phyloP scores from a whole-genome alignment of 2,329 filamentous ascomycete genomes.

The Colletotrichum scovillei region DNA sequence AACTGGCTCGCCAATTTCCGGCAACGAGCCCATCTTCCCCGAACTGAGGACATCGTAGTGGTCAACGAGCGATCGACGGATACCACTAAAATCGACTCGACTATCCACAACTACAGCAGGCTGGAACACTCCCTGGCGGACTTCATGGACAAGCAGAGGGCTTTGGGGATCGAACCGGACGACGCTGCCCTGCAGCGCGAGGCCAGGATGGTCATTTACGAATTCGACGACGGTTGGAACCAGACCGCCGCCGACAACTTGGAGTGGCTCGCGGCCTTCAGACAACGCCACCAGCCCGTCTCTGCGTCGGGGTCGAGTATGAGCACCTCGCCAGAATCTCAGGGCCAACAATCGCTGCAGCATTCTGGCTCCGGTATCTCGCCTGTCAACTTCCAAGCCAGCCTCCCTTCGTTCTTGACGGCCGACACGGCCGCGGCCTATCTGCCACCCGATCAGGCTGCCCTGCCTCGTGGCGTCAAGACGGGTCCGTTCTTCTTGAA shows the following conservation, averaged over 20 bases:
- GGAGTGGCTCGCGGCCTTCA: conserved; percentile 65
- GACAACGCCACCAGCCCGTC: conserved; percentile 51
- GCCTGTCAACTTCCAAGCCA: not conserved
- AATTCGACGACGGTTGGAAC: conserved; percentile 72
- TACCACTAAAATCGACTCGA: conserved; percentile 67
- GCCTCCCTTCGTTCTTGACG: not conserved
- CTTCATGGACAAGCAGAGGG: conserved; percentile 58
- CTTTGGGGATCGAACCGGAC: conserved; percentile 58
- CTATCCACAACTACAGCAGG: conserved; percentile 67
- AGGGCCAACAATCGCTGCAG: not conserved
- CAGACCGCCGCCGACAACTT: conserved; percentile 70
- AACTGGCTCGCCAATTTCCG: conserved; percentile 68
- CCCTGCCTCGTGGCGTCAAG: not conserved
- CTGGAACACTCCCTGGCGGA: conserved; percentile 67
- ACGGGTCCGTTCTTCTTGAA: conserved; percentile 61
- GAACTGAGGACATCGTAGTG: conserved; percentile 65
- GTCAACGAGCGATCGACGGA: conserved; percentile 62
- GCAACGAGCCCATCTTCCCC: conserved; percentile 66
- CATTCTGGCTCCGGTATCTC: conserved; percentile 7
- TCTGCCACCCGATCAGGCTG: not conserved
- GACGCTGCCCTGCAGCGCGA: conserved; percentile 67
- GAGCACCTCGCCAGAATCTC: conserved; percentile 15
- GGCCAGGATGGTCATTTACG: conserved; percentile 71
- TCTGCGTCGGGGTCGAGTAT: conserved; percentile 4
- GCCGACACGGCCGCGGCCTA: not conserved